Percentiles rank a stretch among this genome's conserved stretches.
phyloP scores from a whole-genome alignment of 2,329 filamentous ascomycete genomes.

The Alternaria rosae region DNA sequence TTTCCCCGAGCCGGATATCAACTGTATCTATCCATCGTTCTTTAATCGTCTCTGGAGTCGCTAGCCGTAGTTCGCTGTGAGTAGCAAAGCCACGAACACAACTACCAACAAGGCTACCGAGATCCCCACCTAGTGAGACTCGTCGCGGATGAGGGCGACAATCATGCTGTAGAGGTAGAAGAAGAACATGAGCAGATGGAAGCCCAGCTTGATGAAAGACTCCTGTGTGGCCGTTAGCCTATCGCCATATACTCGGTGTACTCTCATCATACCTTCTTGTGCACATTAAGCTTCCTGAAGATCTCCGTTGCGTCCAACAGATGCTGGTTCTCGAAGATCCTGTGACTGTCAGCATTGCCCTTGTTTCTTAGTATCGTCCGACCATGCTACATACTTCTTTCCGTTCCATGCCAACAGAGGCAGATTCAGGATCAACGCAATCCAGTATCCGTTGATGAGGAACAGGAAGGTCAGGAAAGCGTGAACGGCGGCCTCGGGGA shows the following conservation, averaged over 20 bases:
- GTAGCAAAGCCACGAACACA: conserved; percentile 3
- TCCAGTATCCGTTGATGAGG: conserved; percentile 98
- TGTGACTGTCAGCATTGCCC: conserved; percentile 55
- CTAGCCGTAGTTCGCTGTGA: conserved; percentile 1
- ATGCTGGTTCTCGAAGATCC: conserved; percentile 97
- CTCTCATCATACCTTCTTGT: conserved; percentile 80
- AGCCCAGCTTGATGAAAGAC: conserved; percentile 98
- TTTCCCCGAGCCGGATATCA: conserved; percentile 23
- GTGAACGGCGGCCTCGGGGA: conserved; percentile 97
- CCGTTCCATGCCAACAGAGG: conserved; percentile 91
- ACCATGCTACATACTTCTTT: conserved; percentile 82
- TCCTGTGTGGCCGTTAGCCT: conserved; percentile 65
- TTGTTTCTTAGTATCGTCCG: neutral
- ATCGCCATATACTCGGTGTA: neutral
- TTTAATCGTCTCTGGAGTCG: neutral
- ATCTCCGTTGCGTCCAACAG: conserved; percentile 98
- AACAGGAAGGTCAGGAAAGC: conserved; percentile 95
- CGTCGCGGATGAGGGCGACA: conserved; percentile 94
- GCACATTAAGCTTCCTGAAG: conserved; percentile 97
- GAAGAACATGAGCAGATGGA: conserved; percentile 99
- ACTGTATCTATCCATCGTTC: conserved; percentile 1
- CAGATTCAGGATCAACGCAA: conserved; percentile 89
- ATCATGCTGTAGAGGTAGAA: conserved; percentile 99
- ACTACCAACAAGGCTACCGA: conserved; percentile 2
- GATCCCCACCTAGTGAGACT: conserved; percentile 70